Evolutionary conservation across 345 rosid species (phyloP), one percentile per base, ranked within the genome.

Genomic region (Nephelium lappaceum): DNA sequence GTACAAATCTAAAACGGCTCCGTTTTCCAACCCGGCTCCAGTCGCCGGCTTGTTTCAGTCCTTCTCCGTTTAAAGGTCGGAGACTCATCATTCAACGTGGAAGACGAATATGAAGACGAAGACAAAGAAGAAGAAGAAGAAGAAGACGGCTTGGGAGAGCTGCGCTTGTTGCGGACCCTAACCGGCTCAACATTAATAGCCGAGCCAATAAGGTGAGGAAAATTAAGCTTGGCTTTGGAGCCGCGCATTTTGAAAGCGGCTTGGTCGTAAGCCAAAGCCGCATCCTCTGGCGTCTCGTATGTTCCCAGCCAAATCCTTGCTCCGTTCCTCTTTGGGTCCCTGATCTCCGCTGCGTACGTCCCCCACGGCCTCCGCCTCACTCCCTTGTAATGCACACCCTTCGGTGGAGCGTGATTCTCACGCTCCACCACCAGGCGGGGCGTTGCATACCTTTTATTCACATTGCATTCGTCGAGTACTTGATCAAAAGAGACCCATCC

Each of bases 291-390:
- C 8, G 84, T 84, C 85, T 87, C 89, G 72, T 89, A 89, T 3
- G 94, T 92, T 67, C 97, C 94, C 0, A 92, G 89, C 97, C 97
- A 92, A 62, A 79, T 79, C 67, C 97, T 87, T 0, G 91, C 87
- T 1, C 92, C 91, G 43, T 87, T 90, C 81, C 81, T 88, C 84
- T 89, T 91, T 19, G 88, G 91, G 66, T 87, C 94, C 27, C 94
- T 84, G 0, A 92, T 87, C 90, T 90, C 94, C 42, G 94, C 94
- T 55, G 92, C 94, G 60, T 81, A 89, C 72, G 87, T 89, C 68
- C 97, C 94, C 97, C 93, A 90, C 7, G 93, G 93, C 75, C 97
- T 71, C 68, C 86, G 80, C 80, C 82, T 83, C 41, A 86, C 84
- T 2, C 86, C 85, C 31, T 27, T 77, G 8, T 77, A 82, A 15